A percentile compares a stretch with the other conserved stretches of the same genome.
Evolutionary conservation across 2,329 filamentous ascomycete genomes (phyloP).

Genomic region (Aspergillus viridinutans): DNA sequence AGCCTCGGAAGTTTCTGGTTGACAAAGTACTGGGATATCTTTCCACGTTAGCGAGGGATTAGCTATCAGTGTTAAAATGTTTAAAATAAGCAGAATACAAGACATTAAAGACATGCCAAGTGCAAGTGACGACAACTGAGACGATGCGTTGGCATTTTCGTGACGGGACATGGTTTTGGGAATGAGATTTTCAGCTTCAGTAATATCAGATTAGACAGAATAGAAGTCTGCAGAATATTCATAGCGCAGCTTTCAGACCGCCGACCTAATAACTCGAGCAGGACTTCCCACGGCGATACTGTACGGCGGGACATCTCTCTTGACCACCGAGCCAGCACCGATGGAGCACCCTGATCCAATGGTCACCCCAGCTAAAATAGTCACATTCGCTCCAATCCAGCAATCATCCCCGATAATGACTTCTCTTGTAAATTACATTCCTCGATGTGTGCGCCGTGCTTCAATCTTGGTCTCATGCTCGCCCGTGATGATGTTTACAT

Average conservation of each 20-base stretch:
- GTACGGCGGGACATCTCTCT: conserved; percentile 32
- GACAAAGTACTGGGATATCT: conserved; percentile 27
- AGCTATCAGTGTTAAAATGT: no score
- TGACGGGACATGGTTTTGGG: no score
- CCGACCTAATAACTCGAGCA: conserved; percentile 24
- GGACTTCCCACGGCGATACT: conserved; percentile 36
- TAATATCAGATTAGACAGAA: not conserved
- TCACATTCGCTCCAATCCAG: conserved; percentile 68
- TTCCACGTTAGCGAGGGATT: not conserved
- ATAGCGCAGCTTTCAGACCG: not conserved
- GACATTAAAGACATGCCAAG: not conserved
- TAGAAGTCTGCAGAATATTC: not conserved
- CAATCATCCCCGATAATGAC: conserved; percentile 74
- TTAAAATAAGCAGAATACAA: no score
- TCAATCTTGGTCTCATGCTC: conserved; percentile 48
- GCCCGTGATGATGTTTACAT: conserved; percentile 48
- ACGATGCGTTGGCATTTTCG: no score
- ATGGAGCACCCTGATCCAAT: conserved; percentile 69
- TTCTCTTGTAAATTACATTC: conserved; percentile 60
- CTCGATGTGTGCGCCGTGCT: conserved; percentile 22
- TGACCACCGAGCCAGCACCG: conserved; percentile 77
- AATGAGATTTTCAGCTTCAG: no score
- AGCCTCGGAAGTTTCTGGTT: conserved; percentile 23
- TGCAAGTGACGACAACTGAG: no score
- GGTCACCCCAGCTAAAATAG: conserved; percentile 69